Percentiles rank a stretch among this genome's conserved stretches.
Conservation (phyloP, 352 stramenopile species). For the Thalassiosira livingstoniorum region DNA sequence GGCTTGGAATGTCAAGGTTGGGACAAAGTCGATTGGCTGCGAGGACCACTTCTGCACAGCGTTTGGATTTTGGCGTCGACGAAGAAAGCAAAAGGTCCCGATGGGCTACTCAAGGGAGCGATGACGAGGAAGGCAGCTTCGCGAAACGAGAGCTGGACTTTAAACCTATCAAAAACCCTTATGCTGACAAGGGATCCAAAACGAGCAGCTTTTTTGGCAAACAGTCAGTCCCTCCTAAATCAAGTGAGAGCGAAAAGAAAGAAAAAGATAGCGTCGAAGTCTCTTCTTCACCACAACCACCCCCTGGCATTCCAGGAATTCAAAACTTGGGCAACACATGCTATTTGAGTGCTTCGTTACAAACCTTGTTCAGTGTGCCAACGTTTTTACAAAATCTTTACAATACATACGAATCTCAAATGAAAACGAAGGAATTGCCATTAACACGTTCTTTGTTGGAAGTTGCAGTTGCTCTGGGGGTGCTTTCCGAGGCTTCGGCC, state of each 20-base stretch:
- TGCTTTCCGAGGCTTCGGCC: slow-evolving; percentile 25
- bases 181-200: slow-evolving; percentile 1
- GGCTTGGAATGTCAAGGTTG: slow-evolving; percentile 3
- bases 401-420: slow-evolving; percentile 21
- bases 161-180: neutral
- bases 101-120: neutral
- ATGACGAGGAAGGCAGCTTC: too few species aligned
- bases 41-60: slow-evolving; percentile 22
- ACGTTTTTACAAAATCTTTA: slow-evolving; percentile 53
- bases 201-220: neutral
- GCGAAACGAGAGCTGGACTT: neutral
- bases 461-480: slow-evolving; percentile 41
- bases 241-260: neutral
- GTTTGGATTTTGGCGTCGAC: slow-evolving; percentile 19
- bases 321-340: slow-evolving; percentile 91
- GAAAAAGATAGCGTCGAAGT: neutral
- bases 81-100: neutral
- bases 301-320: slow-evolving; percentile 80
- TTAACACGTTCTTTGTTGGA: slow-evolving; percentile 47
- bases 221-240: neutral
- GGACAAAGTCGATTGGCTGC: slow-evolving; percentile 28
- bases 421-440: slow-evolving; percentile 40
- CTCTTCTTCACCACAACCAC: neutral
- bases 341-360: slow-evolving; percentile 93
- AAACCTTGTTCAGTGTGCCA: slow-evolving; percentile 76